Evolutionary conservation across 176 grass and related monocot species (phyloP), one percentile per base, ranked within the genome.

Genomic region (Panicum miliaceum): DNA sequence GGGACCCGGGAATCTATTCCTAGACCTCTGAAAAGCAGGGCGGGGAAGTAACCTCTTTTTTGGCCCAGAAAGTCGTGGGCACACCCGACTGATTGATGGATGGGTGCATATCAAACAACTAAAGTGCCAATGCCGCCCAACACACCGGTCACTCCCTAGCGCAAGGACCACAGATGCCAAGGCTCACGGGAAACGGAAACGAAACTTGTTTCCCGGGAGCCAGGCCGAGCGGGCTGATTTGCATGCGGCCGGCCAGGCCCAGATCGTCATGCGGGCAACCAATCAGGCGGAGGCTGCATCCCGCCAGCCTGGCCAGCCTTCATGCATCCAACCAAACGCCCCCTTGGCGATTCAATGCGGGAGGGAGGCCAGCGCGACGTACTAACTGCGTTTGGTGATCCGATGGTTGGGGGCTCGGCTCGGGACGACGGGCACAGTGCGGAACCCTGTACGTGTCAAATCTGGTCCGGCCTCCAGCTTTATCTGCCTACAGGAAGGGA

Each of bases 1-100:
- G 47, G 58, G 47, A 52, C 53, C 64, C 19, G 66, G 27, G 83
- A 90, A 90, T 86, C 88, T 86, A 77, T 89, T 79, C 75, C 75
- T 20, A 14, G 34, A 45, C 23, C 43, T 51, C 36, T 72, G 78
- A 82, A 86, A 77, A 64, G 78, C 64, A 64, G 16, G 69, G 50
- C 51, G n/a, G 62, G 68, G 82, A 89, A 80, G 77, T 77, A 76
- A 85, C 42, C 32, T 12, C 7, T 63, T 85, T 63, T 85, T 81
- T 81, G 77, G 56, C 54, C 71, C 78, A 20, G 22, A 90, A 82
- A 86, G 79, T 90, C 88, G 57, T 46, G 13, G 64, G 25, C 71
- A 71, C 52, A 25, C 63, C 23, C 63, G 5, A 48, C 73, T 86
- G 88, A 90, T 86, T 81, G 88, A 85, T 77, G 36, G 71, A 20